Base-by-base conservation (phyloP, 345 rosid species). In the Eucalyptus viminalis region DNA sequence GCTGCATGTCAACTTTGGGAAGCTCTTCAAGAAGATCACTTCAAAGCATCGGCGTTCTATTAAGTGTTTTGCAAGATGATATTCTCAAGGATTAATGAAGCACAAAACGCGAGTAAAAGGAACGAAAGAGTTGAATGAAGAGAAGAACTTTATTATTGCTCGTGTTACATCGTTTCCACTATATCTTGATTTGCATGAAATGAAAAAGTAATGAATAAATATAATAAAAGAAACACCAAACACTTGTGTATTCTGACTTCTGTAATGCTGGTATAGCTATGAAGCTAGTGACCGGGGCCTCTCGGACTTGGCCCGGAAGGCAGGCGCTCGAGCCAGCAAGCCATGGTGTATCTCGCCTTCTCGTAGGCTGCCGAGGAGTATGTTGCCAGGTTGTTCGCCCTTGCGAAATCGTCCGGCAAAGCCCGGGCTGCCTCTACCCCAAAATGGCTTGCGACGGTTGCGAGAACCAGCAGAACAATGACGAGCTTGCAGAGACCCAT, bases 361-460 rank as follows among this genome's bases (percentile, higher is more conserved):
- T 87, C 90, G 29, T 89, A 91, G 29, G 88, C 93, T 0, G 90
- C 86, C 4, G 93, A 86, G 5, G 83, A 76, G 83, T 37, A 76
- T 7, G 47, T 76, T 7, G 47, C 47, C 16, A 87, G 88, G 88
- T 54, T 47, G 76, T 49, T 25, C 16, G 67, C 69, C 37, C 67
- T 34, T 0, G 65, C 91, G 25, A 91, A 92, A 81, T 92, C 95
- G 29, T 91, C 93, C 29, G 90, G 87, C 58, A 94, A 58, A 53
- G 89, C 92, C 86, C 95, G 89, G 3, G 90, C 58, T 2, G 93
- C 96, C 89, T 93, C 94, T 3, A 92, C 95, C 1, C 56, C n/a
- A 40, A 87, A 51, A 8, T 88, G 89, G 88, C 93, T 93, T 49
- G 91, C 24, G 45, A 92, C 15, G 13, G 88, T 90, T n/a, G 87